These are phyloP conservation scores for Cucumis sativus DNA, from an alignment of 306 rosid genomes.

Conservation along the genomic window DNA sequence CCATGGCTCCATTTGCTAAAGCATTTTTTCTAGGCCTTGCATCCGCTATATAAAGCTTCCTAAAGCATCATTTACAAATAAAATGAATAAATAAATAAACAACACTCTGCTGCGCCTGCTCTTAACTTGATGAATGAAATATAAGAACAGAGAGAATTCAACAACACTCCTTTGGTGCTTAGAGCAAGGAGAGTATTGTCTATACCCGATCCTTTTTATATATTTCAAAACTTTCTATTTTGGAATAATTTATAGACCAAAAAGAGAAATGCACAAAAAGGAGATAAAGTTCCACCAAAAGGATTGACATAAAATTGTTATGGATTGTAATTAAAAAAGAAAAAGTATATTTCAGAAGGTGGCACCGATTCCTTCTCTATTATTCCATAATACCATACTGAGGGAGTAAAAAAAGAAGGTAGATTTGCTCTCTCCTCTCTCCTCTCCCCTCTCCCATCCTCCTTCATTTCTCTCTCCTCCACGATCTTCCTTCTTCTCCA, in stretches of 20 bases:
- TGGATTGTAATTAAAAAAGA: neutral
- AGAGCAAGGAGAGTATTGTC: neutral
- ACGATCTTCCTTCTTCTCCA: no score
- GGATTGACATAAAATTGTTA: neutral
- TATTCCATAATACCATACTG: no score
- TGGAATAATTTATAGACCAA: neutral
- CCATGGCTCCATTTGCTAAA: constrained; percentile 97
- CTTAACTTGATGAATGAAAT: neutral
- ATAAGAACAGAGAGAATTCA: neutral
- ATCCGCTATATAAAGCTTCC: constrained; percentile 93
- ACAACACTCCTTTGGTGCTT: neutral
- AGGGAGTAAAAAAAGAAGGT: no score
- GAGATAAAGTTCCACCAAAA: neutral
- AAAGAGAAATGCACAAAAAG: neutral
- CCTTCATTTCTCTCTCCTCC: no score
- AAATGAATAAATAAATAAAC: neutral
- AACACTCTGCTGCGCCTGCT: neutral
- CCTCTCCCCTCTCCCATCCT: no score
- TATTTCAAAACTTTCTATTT: neutral
- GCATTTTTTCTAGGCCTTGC: constrained; percentile 97
- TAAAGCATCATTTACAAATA: constrained; percentile 7
- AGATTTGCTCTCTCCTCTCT: no score
- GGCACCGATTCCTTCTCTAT: neutral
- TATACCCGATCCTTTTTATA: neutral
- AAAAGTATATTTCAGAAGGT: neutral